Evolutionary conservation across 1,284 basidiomycete species (phyloP), one percentile per base, ranked within the genome.

Genomic region (Rhodotorula glutinis): DNA sequence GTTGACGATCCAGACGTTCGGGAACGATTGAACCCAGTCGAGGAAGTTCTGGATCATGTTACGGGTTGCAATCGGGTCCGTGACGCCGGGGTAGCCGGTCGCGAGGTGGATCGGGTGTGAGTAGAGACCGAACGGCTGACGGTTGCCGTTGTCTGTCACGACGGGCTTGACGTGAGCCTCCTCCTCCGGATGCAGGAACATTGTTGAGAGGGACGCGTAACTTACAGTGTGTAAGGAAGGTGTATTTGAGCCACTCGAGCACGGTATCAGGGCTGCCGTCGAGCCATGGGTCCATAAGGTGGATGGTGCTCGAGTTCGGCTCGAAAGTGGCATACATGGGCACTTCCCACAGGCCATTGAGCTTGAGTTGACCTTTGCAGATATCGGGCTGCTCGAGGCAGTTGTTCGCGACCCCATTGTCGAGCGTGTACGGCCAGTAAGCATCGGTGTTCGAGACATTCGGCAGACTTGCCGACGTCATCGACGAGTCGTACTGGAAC

Each of bases 271-370:
- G 77, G 76, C 88, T 84, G 73, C 86, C 54, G 64, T 81, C 87
- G 46, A 91, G 80, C 87, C 88, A 91, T 62, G 88, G 88, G 77
- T 91, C 90, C 67, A 70, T 68, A 30, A 70, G 44, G 57, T 73
- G 72, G 16, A 73, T 65, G 25, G 47, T 38, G n/a, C 29, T 63
- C 21, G 19, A n/a, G 25, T 5, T n/a, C 21, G 57, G 41, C 21
- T 55, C 41, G 30, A 60, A 64, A 2, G 44, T 46, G 40, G 64
- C 58, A n/a, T 63, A 71, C 88, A 90, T 89, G 4, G 88, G 88
- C 66, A 89, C 83, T 77, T 89, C 88, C 88, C 88, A 90, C 76
- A 90, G 84, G 4, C 90, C 89, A 47, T 88, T 87, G 4, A 91
- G 80, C 76, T 86, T 85, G 16, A 87, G 87, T 78, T 87, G 76